Conservation (phyloP, 1,139 yeast genomes). For the Debaryomyces psychrophilus region DNA sequence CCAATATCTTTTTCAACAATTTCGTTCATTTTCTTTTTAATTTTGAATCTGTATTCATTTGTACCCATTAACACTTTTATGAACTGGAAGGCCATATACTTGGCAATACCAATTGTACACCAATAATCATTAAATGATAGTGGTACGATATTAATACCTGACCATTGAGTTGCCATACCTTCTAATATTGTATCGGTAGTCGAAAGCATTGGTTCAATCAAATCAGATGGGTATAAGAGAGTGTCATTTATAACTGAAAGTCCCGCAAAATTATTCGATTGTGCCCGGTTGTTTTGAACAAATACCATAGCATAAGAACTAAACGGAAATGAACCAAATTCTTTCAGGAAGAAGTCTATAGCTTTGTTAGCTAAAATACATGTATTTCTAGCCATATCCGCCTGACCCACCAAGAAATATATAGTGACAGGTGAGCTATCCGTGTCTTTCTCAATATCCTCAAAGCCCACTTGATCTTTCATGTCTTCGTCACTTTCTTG, state of each 20-base stretch:
- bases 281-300: slow-evolving; percentile 58
- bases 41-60: slow-evolving; percentile 75
- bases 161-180: slow-evolving; percentile 87
- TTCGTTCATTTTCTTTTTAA: slow-evolving; percentile 65
- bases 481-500: slow-evolving; percentile 43
- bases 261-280: slow-evolving; percentile 72
- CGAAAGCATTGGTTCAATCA: slow-evolving; percentile 77
- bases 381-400: slow-evolving; percentile 67
- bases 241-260: slow-evolving; percentile 66
- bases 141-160: slow-evolving; percentile 90
- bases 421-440: slow-evolving; percentile 56
- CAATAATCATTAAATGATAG: slow-evolving; percentile 81
- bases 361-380: slow-evolving; percentile 78
- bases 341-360: slow-evolving; percentile 80
- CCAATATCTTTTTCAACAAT: slow-evolving; percentile 77
- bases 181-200: slow-evolving; percentile 70
- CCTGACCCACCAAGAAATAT: slow-evolving; percentile 60
- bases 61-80: slow-evolving; percentile 73
- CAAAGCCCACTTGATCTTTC: slow-evolving; percentile 39
- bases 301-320: slow-evolving; percentile 79
- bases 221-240: slow-evolving; percentile 72
- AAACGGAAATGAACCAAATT: slow-evolving; percentile 92
- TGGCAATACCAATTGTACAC: slow-evolving; percentile 86
- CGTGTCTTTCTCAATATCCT: slow-evolving; percentile 34
- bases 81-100: slow-evolving; percentile 80